A percentile compares a stretch with the other conserved stretches of the same genome.
phyloP scores from a whole-genome alignment of 2,329 filamentous ascomycete genomes.

The Pseudogymnoascus sp. region DNA sequence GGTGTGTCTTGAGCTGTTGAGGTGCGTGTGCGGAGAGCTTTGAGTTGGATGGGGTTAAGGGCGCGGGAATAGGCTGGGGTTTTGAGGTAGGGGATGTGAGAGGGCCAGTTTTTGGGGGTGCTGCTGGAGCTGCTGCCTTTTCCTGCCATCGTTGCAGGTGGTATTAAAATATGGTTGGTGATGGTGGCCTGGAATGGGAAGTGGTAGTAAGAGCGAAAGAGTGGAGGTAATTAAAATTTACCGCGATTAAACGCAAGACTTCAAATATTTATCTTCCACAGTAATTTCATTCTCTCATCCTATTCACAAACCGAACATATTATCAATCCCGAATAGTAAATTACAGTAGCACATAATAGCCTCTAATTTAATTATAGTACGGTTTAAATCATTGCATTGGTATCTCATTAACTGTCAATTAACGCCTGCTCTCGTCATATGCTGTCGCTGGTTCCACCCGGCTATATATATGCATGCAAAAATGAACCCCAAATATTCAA shows the following conservation, averaged over 20 bases:
- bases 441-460: not conserved
- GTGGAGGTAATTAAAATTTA: not conserved
- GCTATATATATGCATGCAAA: slow-evolving; percentile 4
- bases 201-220: not conserved
- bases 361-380: not conserved
- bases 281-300: not conserved
- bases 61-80: slow-evolving; percentile 40
- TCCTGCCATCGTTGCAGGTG: not conserved
- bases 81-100: slow-evolving; percentile 44
- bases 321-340: not conserved
- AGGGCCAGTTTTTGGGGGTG: slow-evolving; percentile 52
- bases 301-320: not conserved
- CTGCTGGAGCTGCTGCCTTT: not conserved
- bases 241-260: not conserved
- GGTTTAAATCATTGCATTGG: not conserved
- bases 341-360: not conserved
- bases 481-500: slow-evolving; percentile 1
- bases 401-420: slow-evolving; percentile 5
- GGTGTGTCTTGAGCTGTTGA: slow-evolving; percentile 34
- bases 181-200: not conserved
- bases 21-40: slow-evolving; percentile 25
- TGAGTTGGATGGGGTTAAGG: slow-evolving; percentile 2
- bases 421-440: slow-evolving; percentile 1
- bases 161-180: not conserved
- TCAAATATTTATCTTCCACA: not conserved